phyloP scores from a whole-genome alignment of 352 stramenopile genomes.

The Globisporangium radiosum region DNA sequence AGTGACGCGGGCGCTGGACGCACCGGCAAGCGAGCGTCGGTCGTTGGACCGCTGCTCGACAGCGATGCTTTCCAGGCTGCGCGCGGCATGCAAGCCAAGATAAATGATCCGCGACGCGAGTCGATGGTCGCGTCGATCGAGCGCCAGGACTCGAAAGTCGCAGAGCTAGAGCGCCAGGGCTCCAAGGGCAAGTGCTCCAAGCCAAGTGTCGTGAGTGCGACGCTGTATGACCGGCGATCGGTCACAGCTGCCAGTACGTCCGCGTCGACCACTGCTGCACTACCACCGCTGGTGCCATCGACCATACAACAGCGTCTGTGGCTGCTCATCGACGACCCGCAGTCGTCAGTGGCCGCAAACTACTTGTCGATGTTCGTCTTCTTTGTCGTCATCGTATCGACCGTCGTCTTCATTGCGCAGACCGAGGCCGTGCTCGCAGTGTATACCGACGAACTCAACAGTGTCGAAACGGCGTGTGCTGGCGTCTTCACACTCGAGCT shows the following conservation, averaged over 20 bases:
- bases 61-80: background rate
- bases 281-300: background rate
- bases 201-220: background rate
- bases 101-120: background rate
- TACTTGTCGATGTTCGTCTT: slow-evolving; percentile 58
- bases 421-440: slow-evolving; percentile 41
- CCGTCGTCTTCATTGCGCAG: slow-evolving; percentile 58
- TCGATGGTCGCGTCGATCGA: background rate
- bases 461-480: slow-evolving; percentile 44
- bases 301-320: slow-evolving; percentile 19
- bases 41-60: background rate
- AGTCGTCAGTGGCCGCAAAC: slow-evolving; percentile 51
- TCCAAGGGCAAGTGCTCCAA: background rate
- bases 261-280: background rate
- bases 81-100: too few relatives aligned
- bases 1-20: background rate
- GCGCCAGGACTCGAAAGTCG: slow-evolving; percentile 4
- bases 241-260: background rate
- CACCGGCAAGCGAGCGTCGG: slow-evolving; percentile 6
- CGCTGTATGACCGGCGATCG: background rate
- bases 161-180: slow-evolving; percentile 2
- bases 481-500: slow-evolving; percentile 63
- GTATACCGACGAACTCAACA: slow-evolving; percentile 25
- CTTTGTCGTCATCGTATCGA: slow-evolving; percentile 55
- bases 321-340: slow-evolving; percentile 62